Evolutionary conservation across 140 eudicot species (phyloP).

Genomic region (Bidens hawaiensis): DNA sequence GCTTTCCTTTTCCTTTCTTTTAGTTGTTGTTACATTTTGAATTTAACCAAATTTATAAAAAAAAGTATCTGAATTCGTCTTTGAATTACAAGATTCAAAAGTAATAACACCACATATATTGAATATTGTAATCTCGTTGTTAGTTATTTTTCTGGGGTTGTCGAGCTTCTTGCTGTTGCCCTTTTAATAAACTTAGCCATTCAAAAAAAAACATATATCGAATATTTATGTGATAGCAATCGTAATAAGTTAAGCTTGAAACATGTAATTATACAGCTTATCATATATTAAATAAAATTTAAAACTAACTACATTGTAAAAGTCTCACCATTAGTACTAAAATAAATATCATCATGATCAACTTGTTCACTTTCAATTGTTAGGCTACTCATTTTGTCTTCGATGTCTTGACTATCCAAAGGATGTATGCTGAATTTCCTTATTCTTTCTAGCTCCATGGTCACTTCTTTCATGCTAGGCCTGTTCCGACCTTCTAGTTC

Average conservation of each 20-base stretch:
- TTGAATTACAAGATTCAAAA: no score
- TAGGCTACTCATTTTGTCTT: neutral
- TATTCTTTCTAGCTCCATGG: neutral
- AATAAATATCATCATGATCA: neutral
- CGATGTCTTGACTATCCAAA: neutral
- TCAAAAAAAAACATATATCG: no score
- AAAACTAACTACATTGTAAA: neutral
- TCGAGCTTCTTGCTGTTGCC: no score
- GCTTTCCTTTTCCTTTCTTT: no score
- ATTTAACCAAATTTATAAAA: no score
- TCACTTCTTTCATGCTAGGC: neutral
- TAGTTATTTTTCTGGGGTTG: no score
- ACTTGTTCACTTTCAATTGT: neutral
- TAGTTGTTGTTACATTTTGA: neutral
- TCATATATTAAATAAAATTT: neutral
- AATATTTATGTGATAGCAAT: neutral
- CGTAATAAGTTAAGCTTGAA: neutral
- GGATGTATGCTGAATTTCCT: neutral
- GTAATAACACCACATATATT: no score
- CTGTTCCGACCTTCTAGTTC: neutral
- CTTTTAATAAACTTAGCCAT: no score
- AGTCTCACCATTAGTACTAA: neutral
- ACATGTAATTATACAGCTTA: neutral
- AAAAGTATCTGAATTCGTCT: no score
- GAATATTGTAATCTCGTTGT: no score